phyloP scores from a whole-genome alignment of 345 rosid genomes.

The Corchorus capsularis region DNA sequence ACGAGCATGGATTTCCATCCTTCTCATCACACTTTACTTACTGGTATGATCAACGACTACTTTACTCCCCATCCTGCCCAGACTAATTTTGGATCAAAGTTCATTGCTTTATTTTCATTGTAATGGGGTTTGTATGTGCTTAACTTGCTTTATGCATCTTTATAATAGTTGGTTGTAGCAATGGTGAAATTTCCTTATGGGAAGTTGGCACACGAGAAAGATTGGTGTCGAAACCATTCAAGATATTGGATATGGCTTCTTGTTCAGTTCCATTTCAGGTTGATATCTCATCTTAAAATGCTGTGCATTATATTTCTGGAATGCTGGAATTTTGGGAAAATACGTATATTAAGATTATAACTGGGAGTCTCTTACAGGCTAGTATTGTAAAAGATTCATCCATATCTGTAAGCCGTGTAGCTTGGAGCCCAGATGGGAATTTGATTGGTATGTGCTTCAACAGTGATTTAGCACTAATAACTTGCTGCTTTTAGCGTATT shows the following conservation, averaged over 20 bases:
- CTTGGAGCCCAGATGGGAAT: conserved; percentile 70
- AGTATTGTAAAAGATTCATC: conserved; percentile 42
- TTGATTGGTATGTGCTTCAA: conserved; percentile 51
- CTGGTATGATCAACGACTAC: conserved; percentile 45
- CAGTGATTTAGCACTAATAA: conserved; percentile 21
- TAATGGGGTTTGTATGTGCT: conserved; percentile 7
- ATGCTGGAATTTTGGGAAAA: conserved; percentile 4
- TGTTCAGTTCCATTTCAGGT: conserved; percentile 60
- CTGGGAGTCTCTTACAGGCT: conserved; percentile 40
- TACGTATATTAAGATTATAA: background rate
- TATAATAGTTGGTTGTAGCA: conserved; percentile 60
- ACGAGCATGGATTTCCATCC: conserved; percentile 83
- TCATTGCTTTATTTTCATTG: background rate
- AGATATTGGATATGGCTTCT: conserved; percentile 47
- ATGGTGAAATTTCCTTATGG: conserved; percentile 74
- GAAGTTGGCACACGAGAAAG: conserved; percentile 52
- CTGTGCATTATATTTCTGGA: background rate
- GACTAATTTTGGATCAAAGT: background rate
- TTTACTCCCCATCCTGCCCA: background rate
- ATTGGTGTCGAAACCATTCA: conserved; percentile 62
- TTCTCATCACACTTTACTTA: conserved; percentile 53
- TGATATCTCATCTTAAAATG: background rate
- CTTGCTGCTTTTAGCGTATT: conserved; percentile 10
- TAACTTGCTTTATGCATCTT: conserved; percentile 17
- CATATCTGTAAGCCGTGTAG: conserved; percentile 56